Evolutionary conservation across 164 flowering plant species (phyloP), one percentile per base, ranked within the genome.

Genomic region (Liquidambar formosana): DNA sequence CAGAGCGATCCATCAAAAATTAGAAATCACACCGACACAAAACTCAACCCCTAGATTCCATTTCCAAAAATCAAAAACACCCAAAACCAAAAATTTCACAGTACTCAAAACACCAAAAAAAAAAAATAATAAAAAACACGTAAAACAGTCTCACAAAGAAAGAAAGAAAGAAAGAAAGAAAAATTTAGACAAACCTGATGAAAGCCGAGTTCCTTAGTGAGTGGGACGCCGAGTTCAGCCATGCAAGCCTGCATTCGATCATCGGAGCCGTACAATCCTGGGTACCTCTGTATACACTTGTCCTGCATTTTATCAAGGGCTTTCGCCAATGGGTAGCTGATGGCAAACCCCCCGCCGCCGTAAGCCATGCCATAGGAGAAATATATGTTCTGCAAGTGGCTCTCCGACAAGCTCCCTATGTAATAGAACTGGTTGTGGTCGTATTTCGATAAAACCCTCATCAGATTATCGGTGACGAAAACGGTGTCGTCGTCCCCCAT

Each of bases 221-320:
- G 90, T 44, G 93, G 93, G 19, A 89, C 93, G 22, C 93, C 93
- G 78, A 89, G 91, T 65, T 89, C 93, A 51, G 93, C 90, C 93
- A 89, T 89, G 73, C 93, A 89, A 63, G 93, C 93, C 65, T 89
- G 93, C 77, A 89, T 85, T 51, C 93, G 75, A 46, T 89, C 93
- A 70, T 89, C 93, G 48, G 90, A 86, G 23, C 91, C 93, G 75
- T 86, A 89, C 46, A 89, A 63, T 1, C 78, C 85, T 3, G 93
- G 93, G 57, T 89, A 89, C 67, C 93, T 73, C 72, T 75, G 81
- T 0, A 89, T 85, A n/a, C 93, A 89, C 43, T 79, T 51, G 49
- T 89, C 93, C 52, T 89, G 93, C 85, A 89, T 84, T 71, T 75
- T 78, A 61, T 63, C 79, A 18, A 89, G 76, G 3, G 90, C 93